Conservation (phyloP, 192 early-diverging fungal species). For the Backusella macrospora region DNA sequence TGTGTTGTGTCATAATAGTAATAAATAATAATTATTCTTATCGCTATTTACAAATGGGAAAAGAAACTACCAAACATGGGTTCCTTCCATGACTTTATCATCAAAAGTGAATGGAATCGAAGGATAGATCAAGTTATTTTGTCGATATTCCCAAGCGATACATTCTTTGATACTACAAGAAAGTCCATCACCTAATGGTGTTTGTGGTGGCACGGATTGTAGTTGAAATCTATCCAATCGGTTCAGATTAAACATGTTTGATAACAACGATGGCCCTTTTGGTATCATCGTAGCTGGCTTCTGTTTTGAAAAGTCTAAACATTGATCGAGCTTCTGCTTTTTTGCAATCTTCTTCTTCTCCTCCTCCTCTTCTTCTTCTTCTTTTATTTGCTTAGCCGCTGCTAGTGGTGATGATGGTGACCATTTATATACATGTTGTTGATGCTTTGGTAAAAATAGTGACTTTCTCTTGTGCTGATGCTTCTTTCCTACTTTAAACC, state of each 20-base stretch:
- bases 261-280: background rate
- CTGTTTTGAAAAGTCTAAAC: constrained; percentile 3
- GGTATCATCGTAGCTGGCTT: background rate
- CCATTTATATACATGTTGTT: too few relatives aligned
- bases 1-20: too few relatives aligned
- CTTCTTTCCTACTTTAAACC: too few relatives aligned
- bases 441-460: too few relatives aligned
- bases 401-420: too few relatives aligned
- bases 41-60: too few relatives aligned
- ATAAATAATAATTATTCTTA: too few relatives aligned
- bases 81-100: too few relatives aligned
- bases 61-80: too few relatives aligned
- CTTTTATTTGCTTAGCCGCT: too few relatives aligned
- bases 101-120: background rate
- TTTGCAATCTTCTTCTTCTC: background rate
- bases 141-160: constrained; percentile 5
- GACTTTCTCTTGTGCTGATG: too few relatives aligned
- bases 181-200: background rate
- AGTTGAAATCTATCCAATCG: background rate
- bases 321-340: background rate
- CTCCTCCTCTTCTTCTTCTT: background rate
- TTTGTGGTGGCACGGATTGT: background rate
- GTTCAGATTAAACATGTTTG: background rate
- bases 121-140: background rate
- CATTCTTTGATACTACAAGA: constrained; percentile 12